Evolutionary conservation across 2,329 filamentous ascomycete species (phyloP), one percentile per base, ranked within the genome.

Genomic region (Passalora sequoiae): DNA sequence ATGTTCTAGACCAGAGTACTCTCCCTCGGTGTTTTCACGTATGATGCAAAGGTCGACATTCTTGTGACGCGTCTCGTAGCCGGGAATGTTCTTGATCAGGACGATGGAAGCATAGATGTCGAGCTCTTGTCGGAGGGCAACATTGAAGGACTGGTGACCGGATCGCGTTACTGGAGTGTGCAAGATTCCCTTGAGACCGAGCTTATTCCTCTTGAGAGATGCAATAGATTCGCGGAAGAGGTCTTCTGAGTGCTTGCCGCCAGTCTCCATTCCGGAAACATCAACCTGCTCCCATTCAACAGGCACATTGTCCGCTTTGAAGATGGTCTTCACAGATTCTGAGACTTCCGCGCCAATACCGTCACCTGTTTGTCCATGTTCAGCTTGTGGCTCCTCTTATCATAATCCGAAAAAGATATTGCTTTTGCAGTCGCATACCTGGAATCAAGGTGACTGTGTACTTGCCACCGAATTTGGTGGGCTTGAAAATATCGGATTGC

Each of bases 1-100:
- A 77, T 98, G 92, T 80, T 98, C 92, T 51, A 98, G 83, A 51
- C 92, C 92, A 55, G 89, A 96, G 80, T 98, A 98, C 78, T 98
- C 92, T 66, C 92, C 92, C 80, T 98, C 92, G 66, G 92, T 98
- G 79, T 98, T 98, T 78, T 98, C 92, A 74, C 92, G 92, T 73
- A 98, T 96, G 72, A 98, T 96, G 82, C 89, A 95, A 59, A 97
- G 81, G 70, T 98, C 92, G 68, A 98, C 87, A 70, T 92, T 80
- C 72, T 94, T 84, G 80, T 98, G 92, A 68, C 92, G 88, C 54
- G 92, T 98, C 73, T 92, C 74, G 78, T 97, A 96, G 64, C 92
- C 92, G 61, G 92, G 92, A 64, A 98, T 97, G 78, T 98, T 98
- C 84, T 97, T 97, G 78, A 98, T 89, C 58, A 97, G 79, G 64